phyloP scores from a whole-genome alignment of 768 basidiomycete species.

The Suillus fuscotomentosus region DNA sequence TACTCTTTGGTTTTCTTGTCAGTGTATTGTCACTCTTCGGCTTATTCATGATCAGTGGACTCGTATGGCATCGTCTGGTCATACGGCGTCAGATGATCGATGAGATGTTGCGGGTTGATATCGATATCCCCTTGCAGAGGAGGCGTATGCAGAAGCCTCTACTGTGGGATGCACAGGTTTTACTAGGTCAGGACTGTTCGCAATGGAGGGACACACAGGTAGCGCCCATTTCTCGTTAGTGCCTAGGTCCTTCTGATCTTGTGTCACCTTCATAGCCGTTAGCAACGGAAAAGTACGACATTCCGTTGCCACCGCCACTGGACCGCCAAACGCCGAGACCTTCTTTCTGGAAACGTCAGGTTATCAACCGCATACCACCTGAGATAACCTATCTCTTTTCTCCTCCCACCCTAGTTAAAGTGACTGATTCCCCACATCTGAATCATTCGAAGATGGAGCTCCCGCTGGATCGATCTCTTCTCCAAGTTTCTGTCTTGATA shows the following conservation, averaged over 20 bases:
- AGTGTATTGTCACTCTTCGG: constrained; percentile 30
- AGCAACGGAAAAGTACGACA: constrained; percentile 14
- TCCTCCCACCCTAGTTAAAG: constrained; percentile 1
- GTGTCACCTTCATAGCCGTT: constrained; percentile 20
- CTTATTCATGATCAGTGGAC: constrained; percentile 28
- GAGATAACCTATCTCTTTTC: constrained; percentile 30
- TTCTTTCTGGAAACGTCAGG: constrained; percentile 21
- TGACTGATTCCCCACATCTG: background rate
- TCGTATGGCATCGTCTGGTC: constrained; percentile 34
- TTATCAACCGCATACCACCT: constrained; percentile 18
- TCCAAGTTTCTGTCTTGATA: constrained; percentile 28
- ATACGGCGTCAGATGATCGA: constrained; percentile 28
- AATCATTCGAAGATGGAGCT: constrained; percentile 4
- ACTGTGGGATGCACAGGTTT: constrained; percentile 23
- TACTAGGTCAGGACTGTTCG: constrained; percentile 4
- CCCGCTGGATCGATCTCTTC: constrained; percentile 16
- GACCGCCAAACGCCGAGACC: constrained; percentile 8
- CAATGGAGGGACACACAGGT: constrained; percentile 23
- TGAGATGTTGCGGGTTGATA: constrained; percentile 10
- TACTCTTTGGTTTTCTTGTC: constrained; percentile 33
- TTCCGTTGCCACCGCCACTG: background rate
- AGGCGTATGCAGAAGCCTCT: constrained; percentile 15
- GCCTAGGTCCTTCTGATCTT: background rate
- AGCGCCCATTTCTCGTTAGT: constrained; percentile 20
- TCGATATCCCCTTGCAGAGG: background rate